Evolutionary conservation across 2,329 filamentous ascomycete species (phyloP), one percentile per base, ranked within the genome.

Genomic region (Trichoderma polysporum): DNA sequence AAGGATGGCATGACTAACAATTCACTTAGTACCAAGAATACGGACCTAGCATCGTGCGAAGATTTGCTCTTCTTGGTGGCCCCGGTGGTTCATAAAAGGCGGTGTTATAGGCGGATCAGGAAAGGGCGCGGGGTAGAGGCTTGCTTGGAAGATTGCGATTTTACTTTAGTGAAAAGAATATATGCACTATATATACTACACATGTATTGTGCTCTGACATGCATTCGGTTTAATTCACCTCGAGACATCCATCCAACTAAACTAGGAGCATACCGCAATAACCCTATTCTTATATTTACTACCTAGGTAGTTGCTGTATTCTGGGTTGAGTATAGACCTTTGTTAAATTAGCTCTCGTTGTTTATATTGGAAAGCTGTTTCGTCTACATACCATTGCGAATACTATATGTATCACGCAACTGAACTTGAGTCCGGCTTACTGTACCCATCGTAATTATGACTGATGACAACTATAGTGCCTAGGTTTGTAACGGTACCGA

Each of bases 41-140:
- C 77, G 94, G 95, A 19, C 94, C 94, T 17, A 94, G 93, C 78
- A 97, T 97, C 79, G 94, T 97, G 68, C 88, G 94, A 80, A 90
- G 94, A 82, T 98, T 98, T 79, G 94, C 94, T 70, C 85, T 98
- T 71, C 84, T 98, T 70, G 95, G 95, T 77, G 95, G 94, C 25
- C 95, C 95, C 12, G 94, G 94, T 57, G 91, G 91, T 74, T 91
- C 91, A 74, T 93, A 83, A 74, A 56, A 52, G 27, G 25, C n/a
- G 27, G 25, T 22, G 10, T 49, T 25, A 10, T 47, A 33, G 10
- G 60, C 27, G 37, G 50, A 27, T 37, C 9, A 62, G 25, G 58
- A 63, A 29, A 39, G 5, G 49, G 37, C 45, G 45, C 47, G 53
- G 49, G 31, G 60, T 54, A 54, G 50, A 64, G 25, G 10, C 12